A percentile compares a stretch with the other conserved stretches of the same genome.
Evolutionary conservation across 2,329 filamentous ascomycete genomes (phyloP).

Genomic region (Colletotrichum somersetense): DNA sequence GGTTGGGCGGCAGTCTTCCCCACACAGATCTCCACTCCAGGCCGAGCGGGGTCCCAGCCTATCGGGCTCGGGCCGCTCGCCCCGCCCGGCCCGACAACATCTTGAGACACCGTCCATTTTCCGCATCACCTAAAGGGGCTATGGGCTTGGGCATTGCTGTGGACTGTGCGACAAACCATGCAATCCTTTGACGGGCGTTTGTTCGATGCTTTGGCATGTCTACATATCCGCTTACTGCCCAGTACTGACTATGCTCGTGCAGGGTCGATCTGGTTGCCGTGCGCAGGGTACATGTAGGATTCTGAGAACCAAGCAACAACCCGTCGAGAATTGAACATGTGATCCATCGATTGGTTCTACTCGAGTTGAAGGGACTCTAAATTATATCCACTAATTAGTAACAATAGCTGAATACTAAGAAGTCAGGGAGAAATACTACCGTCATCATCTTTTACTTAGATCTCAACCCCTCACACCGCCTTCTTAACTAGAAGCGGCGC

Average conservation of each 20-base stretch:
- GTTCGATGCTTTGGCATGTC: slow-evolving; percentile 13
- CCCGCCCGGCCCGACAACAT: slow-evolving; percentile 39
- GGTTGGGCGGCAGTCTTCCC: slow-evolving; percentile 21
- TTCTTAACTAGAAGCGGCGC: slow-evolving; percentile 15
- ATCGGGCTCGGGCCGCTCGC: slow-evolving; percentile 40
- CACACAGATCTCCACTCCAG: slow-evolving; percentile 17
- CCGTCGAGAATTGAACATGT: neutral
- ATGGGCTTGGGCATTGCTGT: slow-evolving; percentile 3
- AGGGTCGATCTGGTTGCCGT: slow-evolving; percentile 10
- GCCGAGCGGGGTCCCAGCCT: slow-evolving; percentile 26
- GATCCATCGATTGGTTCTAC: neutral
- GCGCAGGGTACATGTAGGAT: neutral
- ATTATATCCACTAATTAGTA: neutral
- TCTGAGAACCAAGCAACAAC: neutral
- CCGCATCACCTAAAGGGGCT: neutral
- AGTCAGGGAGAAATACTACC: slow-evolving; percentile 1
- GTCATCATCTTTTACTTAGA: slow-evolving; percentile 20
- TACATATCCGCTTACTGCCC: neutral
- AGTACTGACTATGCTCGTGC: neutral
- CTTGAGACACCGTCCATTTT: slow-evolving; percentile 35
- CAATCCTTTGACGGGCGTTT: slow-evolving; percentile 9
- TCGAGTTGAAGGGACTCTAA: too few relatives aligned
- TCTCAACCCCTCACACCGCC: slow-evolving; percentile 1
- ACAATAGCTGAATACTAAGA: neutral
- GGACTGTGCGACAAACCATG: slow-evolving; percentile 17